These are phyloP conservation scores for Pseudogymnoascus sp. DNA, from an alignment of 2,329 filamentous ascomycete species.

Conservation along the genomic window DNA sequence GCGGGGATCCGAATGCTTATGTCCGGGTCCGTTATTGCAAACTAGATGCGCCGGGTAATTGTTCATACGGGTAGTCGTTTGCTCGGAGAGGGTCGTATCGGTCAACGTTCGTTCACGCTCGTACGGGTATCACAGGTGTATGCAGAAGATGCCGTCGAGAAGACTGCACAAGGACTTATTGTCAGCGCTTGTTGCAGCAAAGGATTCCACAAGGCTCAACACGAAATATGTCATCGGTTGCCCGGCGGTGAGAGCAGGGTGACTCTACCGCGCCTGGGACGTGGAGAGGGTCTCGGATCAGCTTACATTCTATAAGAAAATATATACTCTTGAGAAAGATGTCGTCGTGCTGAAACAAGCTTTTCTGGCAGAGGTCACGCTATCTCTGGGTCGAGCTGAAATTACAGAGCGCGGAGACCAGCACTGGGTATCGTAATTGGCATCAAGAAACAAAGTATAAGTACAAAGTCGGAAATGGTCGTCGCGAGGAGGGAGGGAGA, in stretches of 20 bases:
- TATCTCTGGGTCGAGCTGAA: conserved; percentile 11
- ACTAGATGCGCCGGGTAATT: conserved; percentile 18
- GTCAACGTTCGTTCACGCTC: conserved; percentile 3
- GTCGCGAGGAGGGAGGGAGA: neutral
- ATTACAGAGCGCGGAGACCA: conserved; percentile 13
- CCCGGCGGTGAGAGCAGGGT: neutral
- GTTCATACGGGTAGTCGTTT: conserved; percentile 25
- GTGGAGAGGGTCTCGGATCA: neutral
- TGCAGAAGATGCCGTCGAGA: conserved; percentile 4
- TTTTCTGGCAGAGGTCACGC: conserved; percentile 6
- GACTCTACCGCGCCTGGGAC: conserved; percentile 1
- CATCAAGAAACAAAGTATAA: conserved; percentile 22
- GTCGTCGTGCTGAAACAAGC: conserved; percentile 2
- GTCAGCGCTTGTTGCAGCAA: conserved; percentile 1
- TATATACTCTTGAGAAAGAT: conserved; percentile 9
- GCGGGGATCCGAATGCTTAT: conserved; percentile 18
- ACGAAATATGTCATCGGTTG: neutral
- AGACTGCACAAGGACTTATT: neutral
- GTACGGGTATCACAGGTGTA: conserved; percentile 7
- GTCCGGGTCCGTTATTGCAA: conserved; percentile 17
- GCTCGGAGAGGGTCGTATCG: conserved; percentile 5
- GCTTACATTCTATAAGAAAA: conserved; percentile 9
- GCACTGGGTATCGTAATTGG: conserved; percentile 26
- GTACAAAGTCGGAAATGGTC: conserved; percentile 17
- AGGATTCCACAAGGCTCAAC: neutral